phyloP scores from a whole-genome alignment of 2,329 filamentous ascomycete species.

The Fusarium sp. region DNA sequence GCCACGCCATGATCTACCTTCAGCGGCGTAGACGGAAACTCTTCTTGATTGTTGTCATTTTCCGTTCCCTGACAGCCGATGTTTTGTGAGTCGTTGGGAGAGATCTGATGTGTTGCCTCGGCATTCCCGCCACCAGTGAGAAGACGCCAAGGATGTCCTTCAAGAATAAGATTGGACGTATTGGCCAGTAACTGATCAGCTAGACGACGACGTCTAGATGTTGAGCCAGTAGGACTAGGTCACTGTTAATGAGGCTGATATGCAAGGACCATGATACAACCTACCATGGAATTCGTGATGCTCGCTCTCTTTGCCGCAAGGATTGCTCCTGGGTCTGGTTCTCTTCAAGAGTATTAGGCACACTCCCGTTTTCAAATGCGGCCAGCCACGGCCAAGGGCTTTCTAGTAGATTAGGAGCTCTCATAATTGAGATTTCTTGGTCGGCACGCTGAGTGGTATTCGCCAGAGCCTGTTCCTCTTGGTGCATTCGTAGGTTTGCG shows the following conservation, averaged over 20 bases:
- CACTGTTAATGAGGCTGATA: slow-evolving; percentile 7
- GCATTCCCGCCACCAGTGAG: neutral
- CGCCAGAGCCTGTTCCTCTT: neutral
- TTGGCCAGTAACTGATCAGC: slow-evolving; percentile 11
- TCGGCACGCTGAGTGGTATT: neutral
- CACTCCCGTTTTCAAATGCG: slow-evolving; percentile 2
- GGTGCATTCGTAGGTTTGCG: neutral
- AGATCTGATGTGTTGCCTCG: neutral
- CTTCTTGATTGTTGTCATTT: slow-evolving; percentile 5
- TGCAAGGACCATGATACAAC: neutral
- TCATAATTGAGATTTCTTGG: neutral
- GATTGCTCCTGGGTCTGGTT: neutral
- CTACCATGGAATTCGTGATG: slow-evolving; percentile 26
- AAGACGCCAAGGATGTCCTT: slow-evolving; percentile 7
- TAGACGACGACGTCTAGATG: slow-evolving; percentile 17
- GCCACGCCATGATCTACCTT: slow-evolving; percentile 64
- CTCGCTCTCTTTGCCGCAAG: slow-evolving; percentile 7
- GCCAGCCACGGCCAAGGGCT: slow-evolving; percentile 25
- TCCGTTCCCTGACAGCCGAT: neutral
- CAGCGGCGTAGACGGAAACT: slow-evolving; percentile 48
- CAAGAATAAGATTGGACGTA: slow-evolving; percentile 2
- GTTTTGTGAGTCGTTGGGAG: neutral
- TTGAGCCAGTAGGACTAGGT: slow-evolving; percentile 13
- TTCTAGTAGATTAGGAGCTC: neutral
- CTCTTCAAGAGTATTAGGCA: neutral